Evolutionary conservation across 2,329 filamentous ascomycete species (phyloP), one percentile per base, ranked within the genome.

Genomic region (Raffaelea arxii): DNA sequence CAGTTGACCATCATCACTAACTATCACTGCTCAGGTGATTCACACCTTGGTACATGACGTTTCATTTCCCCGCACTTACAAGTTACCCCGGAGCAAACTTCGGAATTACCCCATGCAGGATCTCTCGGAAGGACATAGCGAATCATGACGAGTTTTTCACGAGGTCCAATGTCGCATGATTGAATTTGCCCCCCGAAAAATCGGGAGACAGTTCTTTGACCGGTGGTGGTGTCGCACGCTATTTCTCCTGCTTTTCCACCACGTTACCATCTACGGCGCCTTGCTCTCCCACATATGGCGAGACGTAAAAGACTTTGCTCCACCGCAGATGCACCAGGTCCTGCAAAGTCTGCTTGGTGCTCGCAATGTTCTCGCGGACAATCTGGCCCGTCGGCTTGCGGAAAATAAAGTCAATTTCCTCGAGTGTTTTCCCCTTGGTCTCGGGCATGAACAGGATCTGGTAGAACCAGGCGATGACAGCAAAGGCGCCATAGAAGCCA

Each of bases 381-480:
- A 85, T 69, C 37, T 81, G 72, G 30, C 69, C 50, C 56, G 84
- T 84, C 0, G 82, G 80, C 65, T 81, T 69, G 48, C 64, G 67
- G 0, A 85, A 85, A 19, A 86, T 66, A 32, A 38, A 19, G 21
- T 86, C 81, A 49, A 86, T 86, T 62, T 86, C 82, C 63, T 86
- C 83, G 0, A 86, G 72, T 3, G 64, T 70, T 62, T 73, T 74
- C 59, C 80, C 77, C 68, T 48, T 48, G 4, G 82, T 86, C 67
- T 86, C 81, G 0, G 80, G 82, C 83, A 86, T 86, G 64, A 86
- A 86, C 43, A 86, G 59, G 41, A 86, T 68, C 64, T 86, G 82
- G 61, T 86, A 86, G 54, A 84, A 66, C 74, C 80, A 84, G 12
- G 81, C 83, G 0, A 86, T 9, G 1, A 83, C 71, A 0, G 82